Evolutionary conservation across 306 rosid genomes (phyloP), one percentile per base, ranked within the genome.

Genomic region (Sphenostylis stenocarpa): DNA sequence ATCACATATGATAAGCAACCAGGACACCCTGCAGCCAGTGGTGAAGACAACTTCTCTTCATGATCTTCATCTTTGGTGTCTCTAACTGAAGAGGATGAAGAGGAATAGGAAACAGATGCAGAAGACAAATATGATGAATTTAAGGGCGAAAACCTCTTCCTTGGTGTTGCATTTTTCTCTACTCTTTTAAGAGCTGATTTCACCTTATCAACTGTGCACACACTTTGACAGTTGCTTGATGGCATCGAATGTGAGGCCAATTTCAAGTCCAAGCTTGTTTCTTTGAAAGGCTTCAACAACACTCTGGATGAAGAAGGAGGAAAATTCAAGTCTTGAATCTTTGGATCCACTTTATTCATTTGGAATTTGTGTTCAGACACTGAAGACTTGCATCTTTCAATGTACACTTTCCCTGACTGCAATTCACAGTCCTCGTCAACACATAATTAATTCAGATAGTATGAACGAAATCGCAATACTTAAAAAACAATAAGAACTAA

Each of bases 141-240:
- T 85, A 88, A 84, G 26, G 84, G 63, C 2, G 88, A 66, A 0
- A 85, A 51, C 2, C 91, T 77, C 69, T 83, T 87, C 65, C 80
- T 92, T 0, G 67, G 33, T 0, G 89, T n/a, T n/a, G 87, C 43
- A 26, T 90, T 92, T 43, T 85, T 90, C 81, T 92, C 91, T 16
- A 88, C 92, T 78, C 97, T 86, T 73, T 87, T 90, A 0, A 92
- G 85, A 29, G 97, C 96, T 7, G 87, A 87, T 77, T 90, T 92
- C 84, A 90, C 97, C 63, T 87, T 92, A 74, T 90, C 96, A 51
- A 92, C 85, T n/a, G 96, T 90, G 80, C 96, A 92, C 0, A 92
- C 90, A 24, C 96, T 88, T 31, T 87, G 85, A 65, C 88, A 88
- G 58, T 74, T 90, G 71, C 73, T 81, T 9, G 90, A 70, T 12